A percentile compares a stretch with the other conserved stretches of the same genome.
These are phyloP conservation scores for Lachnellula cervina DNA, from an alignment of 2,329 filamentous ascomycete genomes.

Conservation along the genomic window DNA sequence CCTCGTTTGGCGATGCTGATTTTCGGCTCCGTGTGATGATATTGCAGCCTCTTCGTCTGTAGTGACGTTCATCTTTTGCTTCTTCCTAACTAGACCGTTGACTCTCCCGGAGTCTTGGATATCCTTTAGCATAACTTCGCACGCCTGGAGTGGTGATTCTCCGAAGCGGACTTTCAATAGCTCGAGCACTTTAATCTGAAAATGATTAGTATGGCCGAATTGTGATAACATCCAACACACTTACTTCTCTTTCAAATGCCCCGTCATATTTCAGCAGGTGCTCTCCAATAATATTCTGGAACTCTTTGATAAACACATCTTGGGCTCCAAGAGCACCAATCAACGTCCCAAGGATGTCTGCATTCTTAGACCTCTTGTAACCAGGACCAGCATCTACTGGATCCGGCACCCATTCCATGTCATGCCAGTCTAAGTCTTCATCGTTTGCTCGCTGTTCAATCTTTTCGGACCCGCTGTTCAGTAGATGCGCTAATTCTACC, in stretches of 20 bases:
- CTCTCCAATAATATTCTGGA: conserved; percentile 84
- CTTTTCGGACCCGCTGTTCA: conserved; percentile 42
- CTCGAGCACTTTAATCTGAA: conserved; percentile 69
- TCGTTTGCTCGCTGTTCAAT: conserved; percentile 50
- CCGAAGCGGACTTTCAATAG: conserved; percentile 86
- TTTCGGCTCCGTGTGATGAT: conserved; percentile 6
- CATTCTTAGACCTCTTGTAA: conserved; percentile 81
- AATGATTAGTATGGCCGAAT: conserved; percentile 4
- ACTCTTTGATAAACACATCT: conserved; percentile 89
- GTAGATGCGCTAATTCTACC: conserved; percentile 61
- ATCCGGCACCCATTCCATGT: conserved; percentile 90
- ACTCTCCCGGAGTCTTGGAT: conserved; percentile 77
- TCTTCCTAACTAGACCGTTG: conserved; percentile 60
- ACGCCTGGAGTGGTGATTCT: conserved; percentile 79
- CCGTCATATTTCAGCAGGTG: conserved; percentile 64
- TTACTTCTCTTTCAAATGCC: conserved; percentile 66
- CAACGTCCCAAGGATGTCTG: conserved; percentile 87
- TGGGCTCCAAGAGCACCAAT: conserved; percentile 84
- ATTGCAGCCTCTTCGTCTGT: neutral
- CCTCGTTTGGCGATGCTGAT: conserved; percentile 31
- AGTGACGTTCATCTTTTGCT: conserved; percentile 35
- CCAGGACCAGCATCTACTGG: conserved; percentile 90
- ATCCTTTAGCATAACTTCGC: conserved; percentile 96
- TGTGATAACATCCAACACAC: conserved; percentile 6
- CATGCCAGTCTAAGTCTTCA: conserved; percentile 79